Base-by-base conservation (phyloP, 2,329 filamentous ascomycete species). In the Diatrype stigma region DNA sequence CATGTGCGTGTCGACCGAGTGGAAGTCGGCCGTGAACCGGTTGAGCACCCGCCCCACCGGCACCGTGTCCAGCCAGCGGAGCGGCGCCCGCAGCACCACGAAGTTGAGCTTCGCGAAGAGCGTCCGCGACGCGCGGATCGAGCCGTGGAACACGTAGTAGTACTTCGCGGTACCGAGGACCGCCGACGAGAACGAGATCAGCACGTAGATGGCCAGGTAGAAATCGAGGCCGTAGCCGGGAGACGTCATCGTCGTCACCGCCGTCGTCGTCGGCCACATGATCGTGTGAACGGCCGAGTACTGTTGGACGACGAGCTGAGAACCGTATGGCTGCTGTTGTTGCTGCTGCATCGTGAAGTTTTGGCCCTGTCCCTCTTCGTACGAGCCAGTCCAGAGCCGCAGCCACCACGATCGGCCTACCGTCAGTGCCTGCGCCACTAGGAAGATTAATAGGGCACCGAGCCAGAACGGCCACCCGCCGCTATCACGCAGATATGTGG, bases 31-130 rank as follows among this genome's bases (percentile, higher is more conserved):
- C 0, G 87, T 90, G 65, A 92, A 90, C 2, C 89, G 79, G 68
- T 93, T 93, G 19, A 92, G 73, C 35, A 92, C 81, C 44, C 89
- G 81, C 2, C 89, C 89, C 1, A 90, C 74, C 0, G 89, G 89
- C 0, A 90, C 85, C 0, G 88, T 92, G 63, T 93, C 89, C 35
- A 93, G 76, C 86, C 87, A 91, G 54, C 87, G 76, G n/a, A 92
- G 73, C 1, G 87, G 88, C 6, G 88, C 84, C 17, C 86, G 80
- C 3, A 93, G 74, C 11, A 93, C 77, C 0, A 81, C 76, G 57
- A 81, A 83, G 42, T 85, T 81, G 55, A 91, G 78, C 47, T 78
- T 78, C 21, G 82, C 76, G 56, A 91, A 93, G 3, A 92, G 73
- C 42, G 71, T 71, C 37, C 82, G 76, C n/a, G 87, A 90, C 3